Base-by-base conservation (phyloP, 257 asterid species). In the Solanum virginianum region DNA sequence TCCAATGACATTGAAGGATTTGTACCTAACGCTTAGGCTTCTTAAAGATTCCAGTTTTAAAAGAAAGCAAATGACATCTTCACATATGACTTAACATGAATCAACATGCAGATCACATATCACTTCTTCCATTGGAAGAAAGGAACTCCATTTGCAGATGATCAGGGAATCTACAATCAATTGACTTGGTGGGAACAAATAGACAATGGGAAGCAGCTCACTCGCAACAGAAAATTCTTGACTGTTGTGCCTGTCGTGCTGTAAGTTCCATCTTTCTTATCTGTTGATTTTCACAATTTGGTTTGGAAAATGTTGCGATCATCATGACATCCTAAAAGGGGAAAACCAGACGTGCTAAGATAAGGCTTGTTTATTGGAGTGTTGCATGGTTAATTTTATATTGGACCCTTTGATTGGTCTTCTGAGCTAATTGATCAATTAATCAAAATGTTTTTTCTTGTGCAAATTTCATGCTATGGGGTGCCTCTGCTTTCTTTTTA, bases 141-240 rank as follows among this genome's bases (percentile, higher is more conserved):
- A 90, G 98, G 98, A 87, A 95, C 98, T 39, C 98, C 98, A 7
- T 95, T 95, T 87, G 93, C 98, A 87, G 98, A 95, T 90, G 98
- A 95, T 87, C 98, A 95, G 92, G 98, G 98, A 55, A 93, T 95
- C 53, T 95, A 95, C 86, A 95, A 95, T 90, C 81, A 92, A 22
- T 88, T 95, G 91, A 95, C 98, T 60, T 95, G 98, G 98, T 95
- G 98, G 98, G 98, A 95, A 89, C 98, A 95, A 90, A 92, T 95
- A 29, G 98, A 95, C 91, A 89, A 90, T 85, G 98, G 98, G 85
- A 91, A 92, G 88, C 98, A 95, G 92, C 97, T 93, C 90, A 95
- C 98, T 60, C 97, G 98, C 84, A 95, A 95, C 84, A 92, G 98
- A 87, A 95, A 95, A 90, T 95, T 95, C 88, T 92, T 95, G 65